phyloP scores from a whole-genome alignment of 2,329 filamentous ascomycete species.

The Aspergillus felis region DNA sequence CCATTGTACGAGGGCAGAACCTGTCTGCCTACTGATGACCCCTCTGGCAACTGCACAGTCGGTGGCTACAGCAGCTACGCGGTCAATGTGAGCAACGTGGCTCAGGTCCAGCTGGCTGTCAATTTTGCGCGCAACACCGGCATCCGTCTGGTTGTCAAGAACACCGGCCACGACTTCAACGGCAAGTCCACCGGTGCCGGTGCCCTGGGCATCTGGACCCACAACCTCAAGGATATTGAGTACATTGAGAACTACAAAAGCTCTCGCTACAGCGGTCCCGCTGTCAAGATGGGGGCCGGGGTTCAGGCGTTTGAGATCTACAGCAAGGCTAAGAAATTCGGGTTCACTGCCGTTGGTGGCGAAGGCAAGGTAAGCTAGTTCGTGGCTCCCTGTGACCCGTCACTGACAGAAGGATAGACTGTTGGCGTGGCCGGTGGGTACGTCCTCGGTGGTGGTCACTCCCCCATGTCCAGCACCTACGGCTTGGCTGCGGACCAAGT shows the following conservation, averaged over 20 bases:
- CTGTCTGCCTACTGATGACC: constrained; percentile 22
- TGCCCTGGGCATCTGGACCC: constrained; percentile 49
- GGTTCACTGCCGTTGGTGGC: constrained; percentile 52
- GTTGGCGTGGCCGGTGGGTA: constrained; percentile 60
- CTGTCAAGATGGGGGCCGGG: constrained; percentile 53
- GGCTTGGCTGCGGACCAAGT: constrained; percentile 46
- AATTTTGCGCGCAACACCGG: constrained; percentile 23
- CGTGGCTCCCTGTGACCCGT: constrained; percentile 16
- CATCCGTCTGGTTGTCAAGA: constrained; percentile 40
- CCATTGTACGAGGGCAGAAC: constrained; percentile 24
- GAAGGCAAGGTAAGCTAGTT: constrained; percentile 26
- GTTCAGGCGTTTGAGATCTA: constrained; percentile 50
- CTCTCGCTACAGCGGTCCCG: constrained; percentile 46
- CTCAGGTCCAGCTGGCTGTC: constrained; percentile 33
- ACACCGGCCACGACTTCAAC: constrained; percentile 47
- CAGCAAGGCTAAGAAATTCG: constrained; percentile 40
- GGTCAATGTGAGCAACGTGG: constrained; percentile 32
- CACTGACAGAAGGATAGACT: constrained; percentile 21
- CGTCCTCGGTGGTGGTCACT: constrained; percentile 58
- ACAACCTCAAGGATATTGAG: constrained; percentile 43
- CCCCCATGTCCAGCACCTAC: constrained; percentile 48
- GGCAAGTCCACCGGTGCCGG: constrained; percentile 47
- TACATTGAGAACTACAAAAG: constrained; percentile 39
- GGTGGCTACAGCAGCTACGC: constrained; percentile 32
- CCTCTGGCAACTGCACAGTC: constrained; percentile 24